phyloP scores from a whole-genome alignment of 306 rosid genomes.

The Prunus campanulata region DNA sequence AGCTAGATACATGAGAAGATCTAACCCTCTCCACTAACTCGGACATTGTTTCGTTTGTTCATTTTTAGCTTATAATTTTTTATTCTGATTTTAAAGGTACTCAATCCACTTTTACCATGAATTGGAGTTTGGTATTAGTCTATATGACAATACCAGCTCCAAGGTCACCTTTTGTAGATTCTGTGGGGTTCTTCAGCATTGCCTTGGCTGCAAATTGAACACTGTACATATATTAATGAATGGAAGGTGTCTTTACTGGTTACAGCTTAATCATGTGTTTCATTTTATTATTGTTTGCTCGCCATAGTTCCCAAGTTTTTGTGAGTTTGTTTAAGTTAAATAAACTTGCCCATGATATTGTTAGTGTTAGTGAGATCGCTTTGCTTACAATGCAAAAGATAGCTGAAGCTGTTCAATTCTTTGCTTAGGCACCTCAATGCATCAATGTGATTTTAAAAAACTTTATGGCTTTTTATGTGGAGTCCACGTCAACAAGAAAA shows the following conservation, averaged over 20 bases:
- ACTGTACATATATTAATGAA: constrained; percentile 33
- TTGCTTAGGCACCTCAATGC: too few relatives aligned
- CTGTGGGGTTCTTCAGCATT: neutral
- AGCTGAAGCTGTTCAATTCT: too few relatives aligned
- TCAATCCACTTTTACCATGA: neutral
- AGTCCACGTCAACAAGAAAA: too few relatives aligned
- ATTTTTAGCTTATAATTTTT: neutral
- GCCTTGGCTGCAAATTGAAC: constrained; percentile 7
- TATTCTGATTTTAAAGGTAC: neutral
- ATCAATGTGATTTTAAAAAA: too few relatives aligned
- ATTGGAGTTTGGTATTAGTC: constrained; percentile 6
- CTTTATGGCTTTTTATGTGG: too few relatives aligned
- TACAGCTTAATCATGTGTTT: constrained; percentile 5
- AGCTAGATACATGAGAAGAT: constrained; percentile 12
- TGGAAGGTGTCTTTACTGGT: constrained; percentile 24
- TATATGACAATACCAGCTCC: neutral
- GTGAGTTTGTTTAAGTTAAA: neutral
- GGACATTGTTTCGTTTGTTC: constrained; percentile 17
- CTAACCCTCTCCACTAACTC: constrained; percentile 15
- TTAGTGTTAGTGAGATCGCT: too few relatives aligned
- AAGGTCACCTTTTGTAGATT: constrained; percentile 10
- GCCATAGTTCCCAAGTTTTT: neutral
- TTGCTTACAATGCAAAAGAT: too few relatives aligned
- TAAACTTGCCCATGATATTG: too few relatives aligned
- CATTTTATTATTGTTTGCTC: neutral